Percentiles rank a stretch among this genome's conserved stretches.
Evolutionary conservation across 176 grass and related monocot species (phyloP).

Genomic region (Cocos nucifera): DNA sequence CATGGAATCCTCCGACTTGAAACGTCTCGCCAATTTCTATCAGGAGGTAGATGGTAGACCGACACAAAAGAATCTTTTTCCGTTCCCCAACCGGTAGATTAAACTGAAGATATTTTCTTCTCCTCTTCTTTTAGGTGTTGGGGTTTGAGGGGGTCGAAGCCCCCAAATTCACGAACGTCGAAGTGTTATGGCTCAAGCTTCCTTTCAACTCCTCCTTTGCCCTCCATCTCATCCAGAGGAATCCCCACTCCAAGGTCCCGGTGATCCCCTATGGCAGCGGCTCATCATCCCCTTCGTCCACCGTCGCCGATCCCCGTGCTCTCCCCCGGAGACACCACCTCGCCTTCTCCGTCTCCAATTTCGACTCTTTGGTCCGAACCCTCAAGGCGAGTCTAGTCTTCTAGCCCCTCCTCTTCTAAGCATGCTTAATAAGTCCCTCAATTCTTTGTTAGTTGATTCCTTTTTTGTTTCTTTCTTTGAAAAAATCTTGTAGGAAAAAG

Average conservation of each 20-base stretch:
- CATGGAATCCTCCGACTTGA: constrained; percentile 70
- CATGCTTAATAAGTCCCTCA: neutral
- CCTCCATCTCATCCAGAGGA: constrained; percentile 78
- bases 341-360: constrained; percentile 69
- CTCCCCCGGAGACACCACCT: constrained; percentile 66
- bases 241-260: constrained; percentile 34
- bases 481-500: constrained; percentile 21
- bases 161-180: constrained; percentile 38
- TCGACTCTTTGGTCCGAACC: constrained; percentile 45
- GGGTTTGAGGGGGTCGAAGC: constrained; percentile 60
- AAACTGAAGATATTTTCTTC: neutral
- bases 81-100: too few relatives aligned
- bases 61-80: neutral
- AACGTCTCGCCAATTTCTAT: constrained; percentile 78
- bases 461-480: neutral
- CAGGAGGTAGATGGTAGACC: constrained; percentile 29
- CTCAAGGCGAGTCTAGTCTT: constrained; percentile 6
- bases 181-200: constrained; percentile 66
- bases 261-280: neutral
- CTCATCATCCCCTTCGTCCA: neutral
- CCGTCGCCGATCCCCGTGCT: constrained; percentile 24
- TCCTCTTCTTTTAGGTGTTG: constrained; percentile 19
- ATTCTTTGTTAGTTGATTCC: neutral
- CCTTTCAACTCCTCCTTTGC: constrained; percentile 27
- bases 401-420: neutral